phyloP scores from a whole-genome alignment of 1,139 yeast genomes.

The Scheffersomyces titani region DNA sequence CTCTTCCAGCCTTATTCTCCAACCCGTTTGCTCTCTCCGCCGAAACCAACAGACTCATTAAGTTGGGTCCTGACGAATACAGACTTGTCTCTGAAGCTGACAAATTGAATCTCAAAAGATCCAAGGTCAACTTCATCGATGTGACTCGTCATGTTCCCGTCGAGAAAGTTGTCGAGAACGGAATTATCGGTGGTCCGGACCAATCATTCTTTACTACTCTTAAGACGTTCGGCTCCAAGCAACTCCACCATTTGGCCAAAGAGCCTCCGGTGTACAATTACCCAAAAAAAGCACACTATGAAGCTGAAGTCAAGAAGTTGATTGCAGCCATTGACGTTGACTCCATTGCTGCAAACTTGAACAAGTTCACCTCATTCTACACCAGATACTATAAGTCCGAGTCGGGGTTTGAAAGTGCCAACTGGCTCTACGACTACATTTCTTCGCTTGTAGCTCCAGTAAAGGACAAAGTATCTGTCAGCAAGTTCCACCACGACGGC shows the following conservation, averaged over 20 bases:
- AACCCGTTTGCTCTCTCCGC: not conserved
- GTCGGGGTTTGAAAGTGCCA: constrained; percentile 69
- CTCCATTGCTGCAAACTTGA: constrained; percentile 54
- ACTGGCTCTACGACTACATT: constrained; percentile 64
- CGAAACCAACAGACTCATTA: constrained; percentile 30
- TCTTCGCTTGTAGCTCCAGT: constrained; percentile 43
- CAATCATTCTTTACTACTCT: constrained; percentile 9
- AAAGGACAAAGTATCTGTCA: constrained; percentile 25
- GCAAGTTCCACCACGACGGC: constrained; percentile 35
- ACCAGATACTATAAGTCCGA: constrained; percentile 81
- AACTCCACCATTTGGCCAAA: constrained; percentile 24
- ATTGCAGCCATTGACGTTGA: constrained; percentile 43
- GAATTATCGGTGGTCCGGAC: constrained; percentile 22
- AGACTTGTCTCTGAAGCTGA: constrained; percentile 55
- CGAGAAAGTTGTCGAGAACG: constrained; percentile 33
- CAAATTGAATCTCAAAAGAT: constrained; percentile 54
- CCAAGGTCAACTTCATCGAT: constrained; percentile 67
- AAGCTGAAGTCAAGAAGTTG: constrained; percentile 41
- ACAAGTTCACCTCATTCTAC: constrained; percentile 66
- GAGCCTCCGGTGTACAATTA: constrained; percentile 49
- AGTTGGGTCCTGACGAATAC: constrained; percentile 39
- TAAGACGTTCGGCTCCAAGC: constrained; percentile 31
- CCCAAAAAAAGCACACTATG: constrained; percentile 49
- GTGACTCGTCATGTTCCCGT: constrained; percentile 53
- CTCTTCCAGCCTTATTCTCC: constrained; percentile 10